Conservation (phyloP, 129 eudicot species). For the sunflower (Helianthus annuus) region HanXRQr2.0-SUNRISE NC_035436.2:47767635-47768134, state of each 20-base stretch:
- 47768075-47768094: background rate
- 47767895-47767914: background rate
- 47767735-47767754: background rate
- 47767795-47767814: background rate
- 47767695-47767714: slow-evolving; percentile 22
- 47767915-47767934: slow-evolving; percentile 2
- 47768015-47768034: too few species aligned
- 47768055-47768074: too few species aligned
- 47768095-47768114: background rate
- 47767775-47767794: slow-evolving; percentile 22
- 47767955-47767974: background rate
- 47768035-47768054: too few species aligned
- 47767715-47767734: slow-evolving; percentile 11
- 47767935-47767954: slow-evolving; percentile 1
- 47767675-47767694: slow-evolving; percentile 5
- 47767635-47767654: background rate
- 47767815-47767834: slow-evolving; percentile 26
- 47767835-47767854: slow-evolving; percentile 9
- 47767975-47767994: too few species aligned
- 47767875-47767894: slow-evolving; percentile 1
- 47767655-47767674: slow-evolving; percentile 14
- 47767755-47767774: slow-evolving; percentile 22
- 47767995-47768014: too few species aligned
- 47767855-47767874: background rate
- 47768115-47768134: too few species aligned